phyloP scores from a whole-genome alignment of 495 filamentous ascomycete genomes.

The Haplographium delicatum region DNA sequence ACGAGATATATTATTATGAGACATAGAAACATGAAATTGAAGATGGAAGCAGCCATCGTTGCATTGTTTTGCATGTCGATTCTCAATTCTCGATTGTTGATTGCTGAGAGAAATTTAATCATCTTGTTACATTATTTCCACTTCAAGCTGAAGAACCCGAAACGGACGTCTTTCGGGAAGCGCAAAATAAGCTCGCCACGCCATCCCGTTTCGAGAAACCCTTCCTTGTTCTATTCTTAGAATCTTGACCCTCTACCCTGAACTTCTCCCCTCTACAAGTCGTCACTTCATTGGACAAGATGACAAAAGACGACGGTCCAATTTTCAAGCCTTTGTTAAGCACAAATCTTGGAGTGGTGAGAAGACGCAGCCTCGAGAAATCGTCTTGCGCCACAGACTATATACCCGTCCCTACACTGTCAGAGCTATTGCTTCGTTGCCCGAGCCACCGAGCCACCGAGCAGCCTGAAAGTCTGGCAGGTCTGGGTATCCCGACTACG shows the following conservation, averaged over 20 bases:
- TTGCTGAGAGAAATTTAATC: no score
- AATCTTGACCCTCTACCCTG: background rate
- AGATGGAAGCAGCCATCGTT: no score
- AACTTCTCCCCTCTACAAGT: background rate
- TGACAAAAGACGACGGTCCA: constrained; percentile 3
- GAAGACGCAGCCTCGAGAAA: background rate
- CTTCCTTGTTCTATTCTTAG: background rate
- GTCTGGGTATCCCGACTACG: background rate
- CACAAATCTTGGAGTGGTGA: constrained; percentile 3
- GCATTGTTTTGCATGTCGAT: no score
- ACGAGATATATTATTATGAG: no score
- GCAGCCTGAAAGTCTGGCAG: constrained; percentile 3
- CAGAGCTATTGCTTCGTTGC: background rate
- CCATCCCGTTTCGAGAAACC: background rate
- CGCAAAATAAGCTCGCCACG: background rate
- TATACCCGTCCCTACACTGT: background rate
- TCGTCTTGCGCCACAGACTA: constrained; percentile 7
- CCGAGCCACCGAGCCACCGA: constrained; percentile 20
- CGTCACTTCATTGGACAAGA: constrained; percentile 14
- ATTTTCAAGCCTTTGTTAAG: constrained; percentile 15
- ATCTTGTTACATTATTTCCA: no score
- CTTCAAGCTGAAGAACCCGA: background rate
- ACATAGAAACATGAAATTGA: no score
- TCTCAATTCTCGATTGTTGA: no score
- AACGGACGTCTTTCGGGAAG: no score